A percentile compares a stretch with the other conserved stretches of the same genome.
Conservation (phyloP, 768 basidiomycete species). For the Steccherinum ochraceum region DNA sequence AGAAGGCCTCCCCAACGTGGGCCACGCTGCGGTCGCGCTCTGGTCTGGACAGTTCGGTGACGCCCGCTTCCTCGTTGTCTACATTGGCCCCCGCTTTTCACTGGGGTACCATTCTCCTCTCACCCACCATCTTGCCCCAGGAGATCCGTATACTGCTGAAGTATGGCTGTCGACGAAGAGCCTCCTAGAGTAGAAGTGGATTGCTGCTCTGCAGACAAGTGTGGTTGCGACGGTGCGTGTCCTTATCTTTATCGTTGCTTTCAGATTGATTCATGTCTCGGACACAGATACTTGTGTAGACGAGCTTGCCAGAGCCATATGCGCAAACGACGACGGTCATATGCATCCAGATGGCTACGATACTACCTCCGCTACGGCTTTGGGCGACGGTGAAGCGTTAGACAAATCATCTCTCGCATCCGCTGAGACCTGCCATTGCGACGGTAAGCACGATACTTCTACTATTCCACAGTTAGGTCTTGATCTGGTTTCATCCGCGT, state of each 20-base stretch:
- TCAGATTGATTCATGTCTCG: background rate
- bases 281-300: constrained; percentile 19
- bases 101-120: background rate
- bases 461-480: background rate
- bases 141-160: background rate
- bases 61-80: background rate
- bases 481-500: too few species aligned
- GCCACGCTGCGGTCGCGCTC: background rate
- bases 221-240: constrained; percentile 22
- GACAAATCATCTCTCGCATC: constrained; percentile 6
- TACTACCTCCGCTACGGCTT: background rate
- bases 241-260: background rate
- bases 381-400: background rate
- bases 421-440: constrained; percentile 9
- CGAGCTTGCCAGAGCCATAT: constrained; percentile 20
- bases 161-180: too few species aligned
- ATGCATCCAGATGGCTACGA: constrained; percentile 10
- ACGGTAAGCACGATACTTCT: constrained; percentile 1
- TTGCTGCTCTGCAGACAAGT: constrained; percentile 18
- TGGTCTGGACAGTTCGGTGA: background rate
- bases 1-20: too few species aligned
- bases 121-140: background rate
- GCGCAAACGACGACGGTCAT: constrained; percentile 20
- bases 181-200: background rate
- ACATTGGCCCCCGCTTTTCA: too few species aligned